Conservation (phyloP, 352 stramenopile species). For the Phytophthora pinifolia region DNA sequence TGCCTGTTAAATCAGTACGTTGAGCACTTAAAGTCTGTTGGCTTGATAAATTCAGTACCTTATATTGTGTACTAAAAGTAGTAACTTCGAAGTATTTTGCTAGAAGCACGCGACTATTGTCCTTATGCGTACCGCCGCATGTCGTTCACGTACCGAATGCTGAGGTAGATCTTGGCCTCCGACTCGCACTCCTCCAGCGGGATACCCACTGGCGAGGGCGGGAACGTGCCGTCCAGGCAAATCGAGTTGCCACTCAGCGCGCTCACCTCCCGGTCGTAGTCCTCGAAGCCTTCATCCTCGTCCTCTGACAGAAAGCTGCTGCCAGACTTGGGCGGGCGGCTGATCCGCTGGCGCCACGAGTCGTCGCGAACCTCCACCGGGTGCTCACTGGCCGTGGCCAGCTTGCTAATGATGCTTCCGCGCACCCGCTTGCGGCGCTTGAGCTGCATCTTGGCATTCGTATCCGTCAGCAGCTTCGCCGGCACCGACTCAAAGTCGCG, state of each 20-base stretch:
- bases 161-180: slow-evolving; percentile 70
- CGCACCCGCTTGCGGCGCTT: slow-evolving; percentile 79
- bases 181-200: slow-evolving; percentile 50
- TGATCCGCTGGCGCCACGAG: slow-evolving; percentile 64
- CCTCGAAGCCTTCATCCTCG: slow-evolving; percentile 51
- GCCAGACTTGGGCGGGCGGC: slow-evolving; percentile 37
- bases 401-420: slow-evolving; percentile 78
- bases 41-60: neutral
- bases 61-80: no score
- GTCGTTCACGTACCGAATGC: slow-evolving; percentile 87
- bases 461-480: slow-evolving; percentile 65
- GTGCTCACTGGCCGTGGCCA: slow-evolving; percentile 39
- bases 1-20: no score
- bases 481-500: slow-evolving; percentile 77
- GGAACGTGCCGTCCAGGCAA: slow-evolving; percentile 50
- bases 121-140: slow-evolving; percentile 81
- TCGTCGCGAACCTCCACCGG: slow-evolving; percentile 66
- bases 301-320: slow-evolving; percentile 51
- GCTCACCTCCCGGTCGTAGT: slow-evolving; percentile 67
- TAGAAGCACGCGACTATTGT: no score
- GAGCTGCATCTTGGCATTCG: slow-evolving; percentile 70
- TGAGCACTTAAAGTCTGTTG: no score
- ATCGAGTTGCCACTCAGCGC: slow-evolving; percentile 60
- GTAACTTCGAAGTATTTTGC: no score
- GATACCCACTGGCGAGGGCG: slow-evolving; percentile 48